These are phyloP conservation scores for Saccharomyces pastorianus DNA, from an alignment of 1,139 yeast species.

Conservation along the genomic window DNA sequence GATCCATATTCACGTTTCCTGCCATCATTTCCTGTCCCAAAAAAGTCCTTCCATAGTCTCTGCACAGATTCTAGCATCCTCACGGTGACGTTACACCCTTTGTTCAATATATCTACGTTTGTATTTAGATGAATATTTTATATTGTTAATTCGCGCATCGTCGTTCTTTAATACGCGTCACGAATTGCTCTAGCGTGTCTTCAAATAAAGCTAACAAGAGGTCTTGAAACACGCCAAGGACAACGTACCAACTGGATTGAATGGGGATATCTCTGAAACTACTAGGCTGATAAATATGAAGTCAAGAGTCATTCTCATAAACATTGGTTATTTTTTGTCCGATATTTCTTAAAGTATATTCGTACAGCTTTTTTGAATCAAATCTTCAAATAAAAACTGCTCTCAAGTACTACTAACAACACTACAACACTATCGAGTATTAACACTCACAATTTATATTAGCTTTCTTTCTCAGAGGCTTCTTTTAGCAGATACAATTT, in stretches of 20 bases:
- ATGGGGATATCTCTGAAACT: neutral
- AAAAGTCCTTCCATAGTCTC: constrained; percentile 6
- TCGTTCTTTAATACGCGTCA: neutral
- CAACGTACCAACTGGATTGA: neutral
- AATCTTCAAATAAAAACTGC: neutral
- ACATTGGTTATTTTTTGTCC: neutral
- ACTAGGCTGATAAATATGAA: neutral
- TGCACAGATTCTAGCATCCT: constrained; percentile 11
- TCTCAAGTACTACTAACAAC: neutral
- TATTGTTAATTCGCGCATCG: neutral
- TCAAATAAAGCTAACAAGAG: neutral
- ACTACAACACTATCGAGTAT: neutral
- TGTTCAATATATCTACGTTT: neutral
- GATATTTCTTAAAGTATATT: neutral
- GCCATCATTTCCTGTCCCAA: constrained; percentile 12
- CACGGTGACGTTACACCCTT: neutral
- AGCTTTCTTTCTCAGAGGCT: neutral
- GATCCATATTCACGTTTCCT: constrained; percentile 20
- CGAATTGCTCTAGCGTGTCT: neutral
- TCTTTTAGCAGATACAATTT: neutral
- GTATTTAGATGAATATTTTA: neutral
- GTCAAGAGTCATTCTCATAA: neutral
- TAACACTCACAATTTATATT: neutral
- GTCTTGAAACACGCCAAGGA: neutral
- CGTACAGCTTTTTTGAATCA: neutral